Conservation (phyloP, 129 eudicot species). For the Tagetes patula region DNA sequence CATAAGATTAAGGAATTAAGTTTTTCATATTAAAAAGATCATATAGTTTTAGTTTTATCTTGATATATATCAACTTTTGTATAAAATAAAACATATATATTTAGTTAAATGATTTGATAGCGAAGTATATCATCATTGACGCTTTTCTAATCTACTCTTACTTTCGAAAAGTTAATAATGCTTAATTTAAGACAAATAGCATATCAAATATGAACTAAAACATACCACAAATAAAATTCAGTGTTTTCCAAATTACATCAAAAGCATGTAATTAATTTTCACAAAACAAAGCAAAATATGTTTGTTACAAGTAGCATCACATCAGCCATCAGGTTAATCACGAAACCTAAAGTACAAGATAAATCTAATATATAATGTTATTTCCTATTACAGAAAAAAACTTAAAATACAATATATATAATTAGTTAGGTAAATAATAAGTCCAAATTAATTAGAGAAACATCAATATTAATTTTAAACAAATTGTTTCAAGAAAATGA, state of each 20-base stretch:
- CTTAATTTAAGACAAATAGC: background rate
- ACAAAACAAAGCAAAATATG: background rate
- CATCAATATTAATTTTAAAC: background rate
- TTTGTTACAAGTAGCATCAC: background rate
- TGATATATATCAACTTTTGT: background rate
- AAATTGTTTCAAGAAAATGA: background rate
- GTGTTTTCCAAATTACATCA: background rate
- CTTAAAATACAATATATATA: background rate
- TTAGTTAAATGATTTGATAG: background rate
- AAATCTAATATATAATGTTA: background rate
- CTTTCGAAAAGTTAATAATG: background rate
- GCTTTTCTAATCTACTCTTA: background rate
- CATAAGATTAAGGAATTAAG: too few species aligned
- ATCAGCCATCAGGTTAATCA: background rate
- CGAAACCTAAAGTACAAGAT: background rate
- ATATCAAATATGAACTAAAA: background rate
- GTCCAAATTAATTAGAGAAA: background rate
- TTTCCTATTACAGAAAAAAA: background rate
- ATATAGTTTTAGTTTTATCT: background rate
- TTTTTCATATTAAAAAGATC: background rate
- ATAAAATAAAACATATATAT: background rate
- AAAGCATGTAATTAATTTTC: background rate
- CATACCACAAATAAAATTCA: background rate
- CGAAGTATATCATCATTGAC: background rate
- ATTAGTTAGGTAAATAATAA: background rate